These are phyloP conservation scores for Podospora pseudopauciseta DNA, from an alignment of 495 filamentous ascomycete genomes.

Conservation along the genomic window DNA sequence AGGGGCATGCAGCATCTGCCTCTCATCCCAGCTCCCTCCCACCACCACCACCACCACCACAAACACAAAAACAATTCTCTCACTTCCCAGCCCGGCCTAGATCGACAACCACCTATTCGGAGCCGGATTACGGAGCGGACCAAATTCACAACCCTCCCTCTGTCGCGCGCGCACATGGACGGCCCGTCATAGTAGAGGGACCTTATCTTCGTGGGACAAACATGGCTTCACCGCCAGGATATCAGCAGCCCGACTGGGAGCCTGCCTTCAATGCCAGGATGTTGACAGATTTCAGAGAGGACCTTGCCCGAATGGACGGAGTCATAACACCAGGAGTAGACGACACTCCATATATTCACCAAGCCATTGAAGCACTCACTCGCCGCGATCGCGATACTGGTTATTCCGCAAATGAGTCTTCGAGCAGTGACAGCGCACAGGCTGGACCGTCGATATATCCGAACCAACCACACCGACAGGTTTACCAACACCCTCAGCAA, in stretches of 20 bases:
- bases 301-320: constrained; percentile 41
- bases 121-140: constrained; percentile 35
- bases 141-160: constrained; percentile 31
- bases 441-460: constrained; percentile 11
- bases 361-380: constrained; percentile 47
- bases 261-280: constrained; percentile 29
- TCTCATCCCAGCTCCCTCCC: not conserved
- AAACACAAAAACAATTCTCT: constrained; percentile 32
- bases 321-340: constrained; percentile 48
- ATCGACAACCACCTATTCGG: constrained; percentile 25
- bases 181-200: constrained; percentile 31
- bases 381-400: constrained; percentile 28
- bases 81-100: constrained; percentile 10
- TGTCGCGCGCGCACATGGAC: constrained; percentile 28
- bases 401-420: constrained; percentile 29
- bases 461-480: constrained; percentile 11
- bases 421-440: constrained; percentile 25
- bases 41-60: constrained; percentile 9
- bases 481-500: constrained; percentile 7
- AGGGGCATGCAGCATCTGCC: constrained; percentile 25
- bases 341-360: constrained; percentile 46
- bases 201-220: constrained; percentile 24
- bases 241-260: constrained; percentile 29
- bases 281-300: constrained; percentile 41
- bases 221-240: constrained; percentile 13